phyloP scores from a whole-genome alignment of 345 rosid genomes.

The Sonneratia alba region DNA sequence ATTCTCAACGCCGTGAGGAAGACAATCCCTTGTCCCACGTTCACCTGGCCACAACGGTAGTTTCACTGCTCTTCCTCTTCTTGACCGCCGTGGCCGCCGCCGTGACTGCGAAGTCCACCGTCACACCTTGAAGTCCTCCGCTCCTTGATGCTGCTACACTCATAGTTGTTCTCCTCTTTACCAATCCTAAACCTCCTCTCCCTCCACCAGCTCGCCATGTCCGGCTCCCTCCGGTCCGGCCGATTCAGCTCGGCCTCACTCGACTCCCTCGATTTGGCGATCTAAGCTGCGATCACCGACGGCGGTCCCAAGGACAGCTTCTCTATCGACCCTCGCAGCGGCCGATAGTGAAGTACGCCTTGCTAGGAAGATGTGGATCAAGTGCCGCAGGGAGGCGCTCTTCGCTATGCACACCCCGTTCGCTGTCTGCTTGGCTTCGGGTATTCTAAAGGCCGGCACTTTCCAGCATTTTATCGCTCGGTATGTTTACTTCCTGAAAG shows the following conservation, averaged over 20 bases:
- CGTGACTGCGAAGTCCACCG: background rate
- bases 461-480: constrained; percentile 73
- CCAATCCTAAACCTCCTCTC: constrained; percentile 6
- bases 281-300: constrained; percentile 11
- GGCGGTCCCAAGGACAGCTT: constrained; percentile 11
- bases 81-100: background rate
- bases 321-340: constrained; percentile 17
- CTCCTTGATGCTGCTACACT: constrained; percentile 27
- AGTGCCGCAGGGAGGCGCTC: constrained; percentile 47
- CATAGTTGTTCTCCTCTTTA: constrained; percentile 14
- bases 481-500: constrained; percentile 75
- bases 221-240: constrained; percentile 16
- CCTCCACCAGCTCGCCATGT: constrained; percentile 8
- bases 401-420: constrained; percentile 73
- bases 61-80: background rate
- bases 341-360: constrained; percentile 48
- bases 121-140: background rate
- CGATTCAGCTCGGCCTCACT: constrained; percentile 10
- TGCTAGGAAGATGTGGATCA: constrained; percentile 63
- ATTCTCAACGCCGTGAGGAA: background rate
- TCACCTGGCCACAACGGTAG: background rate
- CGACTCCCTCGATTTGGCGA: constrained; percentile 8
- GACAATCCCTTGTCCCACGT: background rate
- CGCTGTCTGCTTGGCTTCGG: constrained; percentile 65
- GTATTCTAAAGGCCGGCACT: constrained; percentile 50